phyloP scores from a whole-genome alignment of 2,329 filamentous ascomycete genomes.

The Chaetomium globosum region DNA sequence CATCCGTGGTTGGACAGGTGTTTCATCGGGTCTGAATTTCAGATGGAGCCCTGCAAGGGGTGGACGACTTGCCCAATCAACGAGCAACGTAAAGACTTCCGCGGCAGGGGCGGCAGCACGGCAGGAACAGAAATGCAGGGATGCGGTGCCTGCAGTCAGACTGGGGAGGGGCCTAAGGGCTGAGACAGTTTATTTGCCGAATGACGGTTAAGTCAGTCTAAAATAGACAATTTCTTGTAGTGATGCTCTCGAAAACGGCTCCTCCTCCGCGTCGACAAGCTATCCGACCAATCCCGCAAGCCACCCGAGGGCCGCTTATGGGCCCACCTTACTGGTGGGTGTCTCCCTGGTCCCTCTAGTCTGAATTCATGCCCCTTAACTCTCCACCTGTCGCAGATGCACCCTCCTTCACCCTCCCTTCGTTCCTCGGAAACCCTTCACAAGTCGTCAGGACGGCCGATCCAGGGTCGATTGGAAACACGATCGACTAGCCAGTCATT shows the following conservation, averaged over 20 bases:
- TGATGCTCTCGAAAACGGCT: not conserved
- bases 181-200: not conserved
- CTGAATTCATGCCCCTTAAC: slow-evolving; percentile 20
- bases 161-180: not conserved
- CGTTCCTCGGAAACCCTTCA: slow-evolving; percentile 18
- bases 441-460: slow-evolving; percentile 27
- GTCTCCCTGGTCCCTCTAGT: slow-evolving; percentile 14
- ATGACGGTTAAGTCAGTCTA: not conserved
- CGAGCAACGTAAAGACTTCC: not conserved
- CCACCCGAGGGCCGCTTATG: slow-evolving; percentile 13
- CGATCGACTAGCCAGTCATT: slow-evolving; percentile 28
- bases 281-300: slow-evolving; percentile 20
- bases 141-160: slow-evolving; percentile 9
- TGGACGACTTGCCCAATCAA: slow-evolving; percentile 11
- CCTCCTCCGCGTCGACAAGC: slow-evolving; percentile 14
- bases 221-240: slow-evolving; percentile 5
- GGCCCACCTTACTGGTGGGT: not conserved
- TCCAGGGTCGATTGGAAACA: slow-evolving; percentile 20
- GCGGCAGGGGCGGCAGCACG: slow-evolving; percentile 2
- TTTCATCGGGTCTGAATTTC: slow-evolving; percentile 20
- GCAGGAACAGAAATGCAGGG: slow-evolving; percentile 8
- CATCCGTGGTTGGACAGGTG: slow-evolving; percentile 21
- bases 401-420: slow-evolving; percentile 24
- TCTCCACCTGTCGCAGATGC: slow-evolving; percentile 29
- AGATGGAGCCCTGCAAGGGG: slow-evolving; percentile 21